Base-by-base conservation (phyloP, 306 rosid genomes). In the Vigna radiata region DNA sequence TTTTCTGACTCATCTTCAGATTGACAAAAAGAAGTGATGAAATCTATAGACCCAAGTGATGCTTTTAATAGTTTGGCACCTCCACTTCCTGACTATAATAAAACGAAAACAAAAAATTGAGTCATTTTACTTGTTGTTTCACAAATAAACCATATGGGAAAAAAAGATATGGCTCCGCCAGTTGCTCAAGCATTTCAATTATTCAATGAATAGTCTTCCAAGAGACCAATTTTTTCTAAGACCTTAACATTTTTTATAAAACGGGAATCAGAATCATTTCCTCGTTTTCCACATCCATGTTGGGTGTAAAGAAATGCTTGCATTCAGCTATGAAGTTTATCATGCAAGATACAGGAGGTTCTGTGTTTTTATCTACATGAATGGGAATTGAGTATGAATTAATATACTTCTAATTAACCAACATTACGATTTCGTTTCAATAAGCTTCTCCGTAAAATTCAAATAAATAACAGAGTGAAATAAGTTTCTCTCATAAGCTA, bases 31-130 rank as follows among this genome's bases (percentile, higher is more conserved):
- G 99, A 95, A 58, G 94, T 91, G 71, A 95, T 87, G 83, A 95
- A 95, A 87, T 95, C 99, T 59, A 95, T 90, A 76, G 98, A 95
- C 68, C 99, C 99, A 81, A 95, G 97, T 56, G 97, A 87, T 10
- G 99, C 98, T 76, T 85, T 85, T 78, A 90, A 82, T 69, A 87
- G 84, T 80, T 86, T 85, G 64, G 81, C 86, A 48, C 88, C 86
- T 76, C 58, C 88, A 59, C 75, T 71, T 92, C 88, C 88, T 72
- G 90, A 86, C 98, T 89, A 79, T 81, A 92, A 78, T 78, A 83
- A 78, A 85, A 83, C 17, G 79, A 82, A 65, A 39, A 39, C 11
- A 36, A 6, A 79, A 79, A 33, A 78, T 77, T 37, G 63, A 77
- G 83, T 82, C 79, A 81, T 61, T 84, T 50, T 65, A 64, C 47